A percentile compares a stretch with the other conserved stretches of the same genome.
Conservation (phyloP, 176 grass and related monocot species). For the Oryza glaberrima region DNA sequence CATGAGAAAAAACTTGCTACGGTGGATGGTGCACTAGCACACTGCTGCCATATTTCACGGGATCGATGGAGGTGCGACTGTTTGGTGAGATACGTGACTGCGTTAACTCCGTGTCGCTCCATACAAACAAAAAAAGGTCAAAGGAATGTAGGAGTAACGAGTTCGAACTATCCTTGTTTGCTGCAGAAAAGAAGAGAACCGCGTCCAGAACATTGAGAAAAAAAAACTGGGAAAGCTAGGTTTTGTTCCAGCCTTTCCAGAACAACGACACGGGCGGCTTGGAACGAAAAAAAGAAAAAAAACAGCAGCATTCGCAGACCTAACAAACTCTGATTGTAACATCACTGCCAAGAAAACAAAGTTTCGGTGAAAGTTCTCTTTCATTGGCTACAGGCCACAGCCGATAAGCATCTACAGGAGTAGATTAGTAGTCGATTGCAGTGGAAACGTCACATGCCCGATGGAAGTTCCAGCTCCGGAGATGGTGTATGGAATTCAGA, state of each 20-base stretch:
- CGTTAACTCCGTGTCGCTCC: background rate
- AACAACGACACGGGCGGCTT: background rate
- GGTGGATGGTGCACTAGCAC: too few relatives aligned
- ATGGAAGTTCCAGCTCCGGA: background rate
- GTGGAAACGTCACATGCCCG: background rate
- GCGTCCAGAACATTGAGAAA: background rate
- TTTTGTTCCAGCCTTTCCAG: background rate
- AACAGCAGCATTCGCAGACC: background rate
- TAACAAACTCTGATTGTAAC: background rate
- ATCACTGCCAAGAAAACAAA: background rate
- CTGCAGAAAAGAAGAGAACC: background rate
- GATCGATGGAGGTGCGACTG: background rate
- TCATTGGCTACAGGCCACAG: background rate
- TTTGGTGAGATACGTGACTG: background rate
- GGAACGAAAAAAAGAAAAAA: background rate
- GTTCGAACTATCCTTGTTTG: background rate
- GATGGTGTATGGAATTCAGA: background rate
- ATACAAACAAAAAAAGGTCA: background rate
- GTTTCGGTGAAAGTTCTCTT: background rate
- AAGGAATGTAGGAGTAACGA: background rate
- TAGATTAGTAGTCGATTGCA: background rate
- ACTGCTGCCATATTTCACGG: background rate
- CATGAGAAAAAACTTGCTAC: background rate
- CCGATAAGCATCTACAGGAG: background rate
- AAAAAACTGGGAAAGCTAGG: background rate